Percentiles rank a stretch among this genome's conserved stretches.
Evolutionary conservation across 768 basidiomycete genomes (phyloP).

Genomic region (Boletus rufocinnamomeus): DNA sequence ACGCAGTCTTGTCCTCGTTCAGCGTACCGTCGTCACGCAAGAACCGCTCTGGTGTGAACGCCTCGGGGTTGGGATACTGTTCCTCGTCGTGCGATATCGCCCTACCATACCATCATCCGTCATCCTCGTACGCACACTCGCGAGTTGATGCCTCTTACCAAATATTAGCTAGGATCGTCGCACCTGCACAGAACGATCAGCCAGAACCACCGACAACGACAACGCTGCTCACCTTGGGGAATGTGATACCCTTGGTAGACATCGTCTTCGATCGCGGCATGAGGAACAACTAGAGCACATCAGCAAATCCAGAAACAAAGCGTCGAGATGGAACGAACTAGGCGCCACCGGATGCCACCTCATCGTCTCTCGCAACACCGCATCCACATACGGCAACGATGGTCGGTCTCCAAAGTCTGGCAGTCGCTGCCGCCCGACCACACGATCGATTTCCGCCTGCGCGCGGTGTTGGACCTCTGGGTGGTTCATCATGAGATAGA

Average conservation of each 20-base stretch:
- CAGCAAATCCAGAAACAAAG: background rate
- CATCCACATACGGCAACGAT: constrained; percentile 37
- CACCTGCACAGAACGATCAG: constrained; percentile 8
- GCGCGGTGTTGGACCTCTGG: constrained; percentile 32
- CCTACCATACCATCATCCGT: constrained; percentile 25
- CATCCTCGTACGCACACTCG: background rate
- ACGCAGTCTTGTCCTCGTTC: constrained; percentile 14
- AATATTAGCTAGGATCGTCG: constrained; percentile 10
- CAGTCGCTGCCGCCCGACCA: constrained; percentile 31
- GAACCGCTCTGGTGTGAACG: constrained; percentile 43
- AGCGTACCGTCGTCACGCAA: constrained; percentile 23
- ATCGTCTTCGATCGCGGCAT: constrained; percentile 39
- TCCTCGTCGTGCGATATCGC: constrained; percentile 42
- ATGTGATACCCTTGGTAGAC: constrained; percentile 39
- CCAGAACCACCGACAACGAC: too few species aligned
- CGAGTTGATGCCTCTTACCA: constrained; percentile 5
- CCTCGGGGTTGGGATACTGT: constrained; percentile 35
- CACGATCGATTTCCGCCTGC: constrained; percentile 36
- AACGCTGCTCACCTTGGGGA: constrained; percentile 20
- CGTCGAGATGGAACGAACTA: constrained; percentile 11
- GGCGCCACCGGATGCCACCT: constrained; percentile 31
- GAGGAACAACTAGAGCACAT: constrained; percentile 40
- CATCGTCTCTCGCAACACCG: constrained; percentile 36
- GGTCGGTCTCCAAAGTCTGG: constrained; percentile 34
- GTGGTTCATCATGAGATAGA: constrained; percentile 35